These are phyloP conservation scores for Prunus fruticosa DNA, from an alignment of 306 rosid species.

Conservation along the genomic window DNA sequence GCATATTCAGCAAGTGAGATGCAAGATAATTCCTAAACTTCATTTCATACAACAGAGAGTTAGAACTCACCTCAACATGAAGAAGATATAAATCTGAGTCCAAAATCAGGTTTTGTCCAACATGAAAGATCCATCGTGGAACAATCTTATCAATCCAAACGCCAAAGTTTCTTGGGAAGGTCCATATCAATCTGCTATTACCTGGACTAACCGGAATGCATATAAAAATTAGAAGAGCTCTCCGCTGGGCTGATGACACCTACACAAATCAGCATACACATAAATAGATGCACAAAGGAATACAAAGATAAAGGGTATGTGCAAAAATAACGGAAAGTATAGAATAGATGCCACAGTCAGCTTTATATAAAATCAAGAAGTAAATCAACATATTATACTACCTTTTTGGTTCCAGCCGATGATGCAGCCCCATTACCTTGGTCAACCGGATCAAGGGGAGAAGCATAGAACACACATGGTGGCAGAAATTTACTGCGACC, in stretches of 20 bases:
- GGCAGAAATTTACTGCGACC: constrained; percentile 53
- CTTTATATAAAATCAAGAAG: no score
- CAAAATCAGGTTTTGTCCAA: constrained; percentile 73
- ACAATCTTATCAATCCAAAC: constrained; percentile 65
- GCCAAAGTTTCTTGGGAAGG: constrained; percentile 83
- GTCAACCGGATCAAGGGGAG: constrained; percentile 30
- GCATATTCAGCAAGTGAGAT: not conserved
- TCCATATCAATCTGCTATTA: constrained; percentile 86
- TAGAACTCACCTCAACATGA: constrained; percentile 74
- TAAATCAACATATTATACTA: constrained; percentile 6
- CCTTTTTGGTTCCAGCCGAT: constrained; percentile 52
- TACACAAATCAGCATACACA: constrained; percentile 28
- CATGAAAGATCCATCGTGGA: constrained; percentile 88
- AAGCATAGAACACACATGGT: constrained; percentile 67
- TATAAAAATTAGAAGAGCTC: constrained; percentile 48
- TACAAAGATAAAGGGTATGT: not conserved
- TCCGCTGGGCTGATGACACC: constrained; percentile 43
- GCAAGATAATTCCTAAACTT: constrained; percentile 1
- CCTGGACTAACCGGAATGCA: constrained; percentile 94
- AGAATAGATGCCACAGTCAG: not conserved
- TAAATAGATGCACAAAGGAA: constrained; percentile 4
- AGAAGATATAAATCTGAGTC: constrained; percentile 97
- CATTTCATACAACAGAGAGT: not conserved
- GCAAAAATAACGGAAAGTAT: not conserved
- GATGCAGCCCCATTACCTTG: constrained; percentile 38